These are phyloP conservation scores for Leishmania aethiopica DNA, from an alignment of 208 protist species.

Conservation along the genomic window DNA sequence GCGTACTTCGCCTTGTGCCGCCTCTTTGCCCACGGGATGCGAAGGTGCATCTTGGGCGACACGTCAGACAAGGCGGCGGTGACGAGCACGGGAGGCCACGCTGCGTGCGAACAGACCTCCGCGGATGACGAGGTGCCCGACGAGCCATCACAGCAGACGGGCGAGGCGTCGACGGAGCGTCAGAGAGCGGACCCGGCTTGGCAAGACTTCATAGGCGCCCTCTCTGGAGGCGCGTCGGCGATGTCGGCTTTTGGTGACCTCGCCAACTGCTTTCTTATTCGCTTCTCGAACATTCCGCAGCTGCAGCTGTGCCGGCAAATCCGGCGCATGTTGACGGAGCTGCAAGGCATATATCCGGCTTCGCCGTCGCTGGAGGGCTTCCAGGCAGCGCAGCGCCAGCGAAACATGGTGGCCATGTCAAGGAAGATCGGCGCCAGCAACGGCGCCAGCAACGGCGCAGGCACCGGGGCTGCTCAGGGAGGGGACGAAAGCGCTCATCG, in stretches of 20 bases:
- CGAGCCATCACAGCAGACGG: neutral
- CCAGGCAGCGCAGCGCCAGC: slow-evolving; percentile 40
- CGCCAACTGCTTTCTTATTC: slow-evolving; percentile 28
- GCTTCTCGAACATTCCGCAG: slow-evolving; percentile 57
- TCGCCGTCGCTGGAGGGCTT: slow-evolving; percentile 30
- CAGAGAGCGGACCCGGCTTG: neutral
- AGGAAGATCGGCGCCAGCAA: slow-evolving; percentile 6
- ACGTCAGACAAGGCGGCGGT: neutral
- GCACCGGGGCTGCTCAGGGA: neutral
- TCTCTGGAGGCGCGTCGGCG: neutral
- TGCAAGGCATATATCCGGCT: slow-evolving; percentile 28
- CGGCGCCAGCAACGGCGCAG: slow-evolving; percentile 1
- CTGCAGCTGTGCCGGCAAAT: slow-evolving; percentile 60
- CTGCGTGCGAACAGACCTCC: neutral
- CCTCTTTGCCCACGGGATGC: slow-evolving; percentile 46
- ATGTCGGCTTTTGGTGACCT: neutral
- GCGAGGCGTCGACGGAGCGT: neutral
- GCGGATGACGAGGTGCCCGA: neutral
- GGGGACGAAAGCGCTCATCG: neutral
- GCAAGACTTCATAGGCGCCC: neutral
- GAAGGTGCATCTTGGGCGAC: slow-evolving; percentile 23
- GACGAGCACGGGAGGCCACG: neutral
- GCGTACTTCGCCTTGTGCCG: slow-evolving; percentile 52
- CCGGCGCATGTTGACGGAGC: slow-evolving; percentile 40
- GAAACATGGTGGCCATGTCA: slow-evolving; percentile 29